Conservation (phyloP, 2,329 filamentous ascomycete species). For the Ceratocystis alfenasii region DNA sequence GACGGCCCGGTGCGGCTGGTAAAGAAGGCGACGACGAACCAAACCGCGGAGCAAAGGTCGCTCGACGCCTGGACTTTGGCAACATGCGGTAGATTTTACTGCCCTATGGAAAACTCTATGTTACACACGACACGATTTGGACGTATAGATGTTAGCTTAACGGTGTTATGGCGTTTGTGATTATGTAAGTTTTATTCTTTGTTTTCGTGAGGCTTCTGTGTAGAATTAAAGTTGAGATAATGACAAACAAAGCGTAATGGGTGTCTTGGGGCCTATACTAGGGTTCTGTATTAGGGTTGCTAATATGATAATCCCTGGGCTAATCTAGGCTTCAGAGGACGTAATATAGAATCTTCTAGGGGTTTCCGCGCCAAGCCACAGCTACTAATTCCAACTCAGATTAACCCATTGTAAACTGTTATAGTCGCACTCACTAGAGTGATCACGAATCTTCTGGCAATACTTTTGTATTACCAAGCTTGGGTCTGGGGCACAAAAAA, state of each 20-base stretch:
- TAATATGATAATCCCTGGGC: too few species aligned
- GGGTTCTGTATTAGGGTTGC: too few species aligned
- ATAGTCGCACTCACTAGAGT: background rate
- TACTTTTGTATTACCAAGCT: background rate
- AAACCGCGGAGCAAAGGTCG: constrained; percentile 59
- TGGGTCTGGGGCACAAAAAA: background rate
- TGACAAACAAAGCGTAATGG: too few species aligned
- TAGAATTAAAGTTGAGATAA: background rate
- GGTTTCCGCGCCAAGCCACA: background rate
- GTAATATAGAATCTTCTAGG: background rate
- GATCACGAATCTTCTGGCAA: constrained; percentile 5
- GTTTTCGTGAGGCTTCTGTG: background rate
- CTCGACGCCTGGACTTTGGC: constrained; percentile 71
- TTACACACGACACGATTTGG: background rate
- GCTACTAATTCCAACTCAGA: background rate
- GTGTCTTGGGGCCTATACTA: too few species aligned
- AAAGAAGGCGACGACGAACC: constrained; percentile 53
- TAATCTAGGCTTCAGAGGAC: too few species aligned
- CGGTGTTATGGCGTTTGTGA: background rate
- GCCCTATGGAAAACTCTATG: background rate
- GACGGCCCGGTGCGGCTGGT: constrained; percentile 38
- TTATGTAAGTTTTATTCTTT: background rate
- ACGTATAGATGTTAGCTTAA: background rate
- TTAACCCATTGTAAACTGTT: background rate
- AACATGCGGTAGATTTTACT: constrained; percentile 8